phyloP scores from a whole-genome alignment of 2,329 filamentous ascomycete species.

The Penicillium paneum region DNA sequence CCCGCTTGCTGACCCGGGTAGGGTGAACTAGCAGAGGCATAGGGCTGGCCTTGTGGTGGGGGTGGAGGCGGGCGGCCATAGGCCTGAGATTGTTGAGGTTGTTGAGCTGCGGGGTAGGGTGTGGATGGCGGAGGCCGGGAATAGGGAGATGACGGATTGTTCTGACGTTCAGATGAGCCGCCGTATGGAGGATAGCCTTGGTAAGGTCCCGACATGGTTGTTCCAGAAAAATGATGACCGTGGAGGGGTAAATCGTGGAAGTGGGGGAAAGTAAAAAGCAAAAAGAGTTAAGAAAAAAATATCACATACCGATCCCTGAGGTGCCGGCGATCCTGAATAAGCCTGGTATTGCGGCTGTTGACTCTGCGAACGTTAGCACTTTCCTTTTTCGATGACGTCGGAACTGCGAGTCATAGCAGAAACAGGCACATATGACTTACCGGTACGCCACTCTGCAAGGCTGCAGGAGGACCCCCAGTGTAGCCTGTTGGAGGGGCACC shows the following conservation, averaged over 20 bases:
- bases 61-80: constrained; percentile 45
- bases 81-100: constrained; percentile 20
- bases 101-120: constrained; percentile 24
- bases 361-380: background rate
- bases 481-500: constrained; percentile 39
- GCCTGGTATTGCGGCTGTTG: constrained; percentile 54
- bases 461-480: constrained; percentile 37
- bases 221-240: constrained; percentile 10
- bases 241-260: constrained; percentile 8
- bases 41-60: constrained; percentile 38
- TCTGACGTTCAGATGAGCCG: constrained; percentile 35
- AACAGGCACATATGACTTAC: constrained; percentile 45
- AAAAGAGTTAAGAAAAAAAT: constrained; percentile 11
- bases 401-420: constrained; percentile 5
- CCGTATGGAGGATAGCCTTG: constrained; percentile 36
- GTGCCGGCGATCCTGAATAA: constrained; percentile 46
- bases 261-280: constrained; percentile 13
- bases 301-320: constrained; percentile 38
- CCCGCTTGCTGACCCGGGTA: constrained; percentile 13
- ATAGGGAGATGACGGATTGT: constrained; percentile 33
- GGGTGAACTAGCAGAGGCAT: constrained; percentile 31
- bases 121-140: constrained; percentile 28
- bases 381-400: constrained; percentile 21
- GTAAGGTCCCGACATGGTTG: constrained; percentile 38
- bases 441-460: constrained; percentile 43